Percentiles rank a stretch among this genome's conserved stretches.
These are phyloP conservation scores for Diplodia corticola DNA, from an alignment of 2,329 filamentous ascomycete genomes.

Conservation along the genomic window DNA sequence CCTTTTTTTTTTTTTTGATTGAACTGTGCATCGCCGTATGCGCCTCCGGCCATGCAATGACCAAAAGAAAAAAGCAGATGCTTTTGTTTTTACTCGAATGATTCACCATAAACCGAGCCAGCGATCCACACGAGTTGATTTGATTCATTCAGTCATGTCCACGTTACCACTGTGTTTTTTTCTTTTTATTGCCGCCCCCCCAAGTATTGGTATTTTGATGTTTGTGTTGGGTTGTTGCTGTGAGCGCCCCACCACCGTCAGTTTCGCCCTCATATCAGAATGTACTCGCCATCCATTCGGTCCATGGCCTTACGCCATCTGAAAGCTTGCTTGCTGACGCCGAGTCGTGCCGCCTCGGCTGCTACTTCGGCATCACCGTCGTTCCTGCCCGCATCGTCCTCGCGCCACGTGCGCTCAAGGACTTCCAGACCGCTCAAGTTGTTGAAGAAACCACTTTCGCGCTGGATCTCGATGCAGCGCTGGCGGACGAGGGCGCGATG, in stretches of 20 bases:
- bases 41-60: background rate
- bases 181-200: background rate
- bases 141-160: constrained; percentile 11
- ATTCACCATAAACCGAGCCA: background rate
- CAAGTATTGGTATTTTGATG: background rate
- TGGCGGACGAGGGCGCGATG: constrained; percentile 77
- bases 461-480: constrained; percentile 83
- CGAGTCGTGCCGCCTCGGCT: constrained; percentile 27
- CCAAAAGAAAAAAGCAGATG: background rate
- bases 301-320: constrained; percentile 54
- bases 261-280: constrained; percentile 43
- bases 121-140: background rate
- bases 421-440: constrained; percentile 85
- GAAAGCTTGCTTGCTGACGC: constrained; percentile 44
- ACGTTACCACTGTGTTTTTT: background rate
- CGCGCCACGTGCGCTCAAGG: constrained; percentile 79
- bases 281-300: constrained; percentile 53
- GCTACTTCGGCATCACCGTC: constrained; percentile 23
- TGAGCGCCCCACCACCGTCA: background rate
- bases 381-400: constrained; percentile 45
- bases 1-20: background rate
- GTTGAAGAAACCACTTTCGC: constrained; percentile 89
- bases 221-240: background rate
- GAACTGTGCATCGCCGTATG: background rate
- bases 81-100: background rate